Evolutionary conservation across 306 rosid genomes (phyloP).

Genomic region (Quercus dentata): DNA sequence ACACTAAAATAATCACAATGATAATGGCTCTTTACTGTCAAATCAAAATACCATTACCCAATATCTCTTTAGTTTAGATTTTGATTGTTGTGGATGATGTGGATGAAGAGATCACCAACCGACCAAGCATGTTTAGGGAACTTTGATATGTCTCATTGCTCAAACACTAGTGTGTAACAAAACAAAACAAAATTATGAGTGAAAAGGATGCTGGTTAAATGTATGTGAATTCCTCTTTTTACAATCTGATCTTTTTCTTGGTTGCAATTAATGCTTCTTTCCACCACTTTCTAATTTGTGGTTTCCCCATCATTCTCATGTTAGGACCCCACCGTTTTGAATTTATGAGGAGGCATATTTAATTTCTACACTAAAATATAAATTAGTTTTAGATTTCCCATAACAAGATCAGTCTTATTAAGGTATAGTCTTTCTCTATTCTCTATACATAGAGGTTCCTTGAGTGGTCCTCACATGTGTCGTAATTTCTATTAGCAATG

Average conservation of each 20-base stretch:
- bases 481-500: background rate
- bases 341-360: background rate
- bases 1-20: no score
- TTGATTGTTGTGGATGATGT: background rate
- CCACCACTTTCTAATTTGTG: background rate
- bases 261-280: background rate
- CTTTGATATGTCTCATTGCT: slow-evolving; percentile 6
- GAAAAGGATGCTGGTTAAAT: background rate
- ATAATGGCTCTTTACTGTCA: no score
- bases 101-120: slow-evolving; percentile 2
- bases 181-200: background rate
- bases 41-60: no score
- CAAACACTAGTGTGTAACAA: background rate
- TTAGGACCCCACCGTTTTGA: background rate
- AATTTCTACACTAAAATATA: background rate
- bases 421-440: background rate
- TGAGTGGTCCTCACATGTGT: background rate
- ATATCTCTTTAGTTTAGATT: no score
- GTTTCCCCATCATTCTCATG: slow-evolving; percentile 9
- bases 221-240: background rate
- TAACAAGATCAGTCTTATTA: background rate
- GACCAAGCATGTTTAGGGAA: slow-evolving; percentile 18
- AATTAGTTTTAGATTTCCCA: background rate
- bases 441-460: background rate
- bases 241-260: background rate